Evolutionary conservation across 2,329 filamentous ascomycete species (phyloP).

Genomic region (Aspergillus fijiensis): DNA sequence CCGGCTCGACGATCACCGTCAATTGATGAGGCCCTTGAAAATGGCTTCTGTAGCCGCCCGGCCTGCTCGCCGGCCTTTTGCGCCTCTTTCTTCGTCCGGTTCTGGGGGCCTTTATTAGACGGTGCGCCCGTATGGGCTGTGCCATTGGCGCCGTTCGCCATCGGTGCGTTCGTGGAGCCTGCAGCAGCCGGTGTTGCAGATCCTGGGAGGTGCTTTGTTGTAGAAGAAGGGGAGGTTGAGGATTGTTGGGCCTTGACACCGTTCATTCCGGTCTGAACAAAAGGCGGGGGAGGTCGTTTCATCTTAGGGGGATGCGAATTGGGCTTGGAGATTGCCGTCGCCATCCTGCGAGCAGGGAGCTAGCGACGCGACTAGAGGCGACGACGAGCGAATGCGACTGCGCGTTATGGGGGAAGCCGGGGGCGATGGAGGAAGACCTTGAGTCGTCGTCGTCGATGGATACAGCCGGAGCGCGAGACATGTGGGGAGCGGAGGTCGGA

Average conservation of each 20-base stretch:
- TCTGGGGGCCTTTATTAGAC: slow-evolving; percentile 36
- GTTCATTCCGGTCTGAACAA: slow-evolving; percentile 62
- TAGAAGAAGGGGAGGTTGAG: slow-evolving; percentile 56
- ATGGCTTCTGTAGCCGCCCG: slow-evolving; percentile 33
- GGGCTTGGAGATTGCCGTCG: slow-evolving; percentile 46
- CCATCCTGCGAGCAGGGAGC: slow-evolving; percentile 35
- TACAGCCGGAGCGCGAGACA: slow-evolving; percentile 46
- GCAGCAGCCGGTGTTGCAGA: slow-evolving; percentile 54
- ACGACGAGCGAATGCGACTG: slow-evolving; percentile 25
- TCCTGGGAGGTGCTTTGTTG: slow-evolving; percentile 57
- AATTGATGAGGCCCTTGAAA: slow-evolving; percentile 31
- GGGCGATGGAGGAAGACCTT: slow-evolving; percentile 30
- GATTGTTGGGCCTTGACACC: slow-evolving; percentile 58
- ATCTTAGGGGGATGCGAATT: slow-evolving; percentile 56
- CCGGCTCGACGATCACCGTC: slow-evolving; percentile 35
- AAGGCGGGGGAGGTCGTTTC: slow-evolving; percentile 66
- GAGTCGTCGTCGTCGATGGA: slow-evolving; percentile 33
- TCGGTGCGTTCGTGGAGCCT: slow-evolving; percentile 36
- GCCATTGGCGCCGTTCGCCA: slow-evolving; percentile 48
- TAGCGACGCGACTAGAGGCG: slow-evolving; percentile 21
- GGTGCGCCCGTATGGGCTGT: slow-evolving; percentile 21
- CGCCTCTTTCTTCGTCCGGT: slow-evolving; percentile 60
- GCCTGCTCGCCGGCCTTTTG: slow-evolving; percentile 39
- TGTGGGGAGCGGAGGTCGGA: slow-evolving; percentile 43
- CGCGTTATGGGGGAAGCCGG: slow-evolving; percentile 25